phyloP scores from a whole-genome alignment of 257 asterid genomes.

The Solanum paucissectum region DNA sequence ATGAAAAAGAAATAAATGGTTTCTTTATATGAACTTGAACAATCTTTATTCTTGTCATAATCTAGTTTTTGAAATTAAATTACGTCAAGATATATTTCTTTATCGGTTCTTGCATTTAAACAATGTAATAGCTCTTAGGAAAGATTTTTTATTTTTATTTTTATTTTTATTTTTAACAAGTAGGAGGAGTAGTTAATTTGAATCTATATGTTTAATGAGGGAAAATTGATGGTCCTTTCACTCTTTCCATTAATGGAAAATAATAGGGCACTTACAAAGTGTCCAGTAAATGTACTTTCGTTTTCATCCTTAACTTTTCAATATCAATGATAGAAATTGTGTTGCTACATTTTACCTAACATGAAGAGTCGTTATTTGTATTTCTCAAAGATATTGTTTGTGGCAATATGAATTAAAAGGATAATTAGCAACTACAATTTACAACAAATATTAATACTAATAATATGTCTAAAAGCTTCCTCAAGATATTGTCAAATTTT shows the following conservation, averaged over 20 bases:
- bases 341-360: neutral
- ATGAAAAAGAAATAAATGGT: neutral
- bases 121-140: neutral
- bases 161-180: neutral
- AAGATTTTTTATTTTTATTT: neutral
- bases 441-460: neutral
- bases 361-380: neutral
- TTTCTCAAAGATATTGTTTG: neutral
- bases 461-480: neutral
- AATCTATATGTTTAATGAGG: neutral
- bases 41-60: neutral
- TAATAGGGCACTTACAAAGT: neutral
- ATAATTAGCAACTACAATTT: neutral
- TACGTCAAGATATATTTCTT: neutral
- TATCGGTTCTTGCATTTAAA: neutral
- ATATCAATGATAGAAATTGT: neutral
- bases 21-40: neutral
- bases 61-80: neutral
- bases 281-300: neutral
- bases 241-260: neutral
- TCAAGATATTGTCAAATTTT: neutral
- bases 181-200: neutral
- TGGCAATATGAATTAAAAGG: neutral
- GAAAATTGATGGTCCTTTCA: neutral
- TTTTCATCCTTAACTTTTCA: neutral